A percentile compares a stretch with the other conserved stretches of the same genome.
phyloP scores from a whole-genome alignment of 2,329 filamentous ascomycete genomes.

The Sclerotiophoma versabilis region DNA sequence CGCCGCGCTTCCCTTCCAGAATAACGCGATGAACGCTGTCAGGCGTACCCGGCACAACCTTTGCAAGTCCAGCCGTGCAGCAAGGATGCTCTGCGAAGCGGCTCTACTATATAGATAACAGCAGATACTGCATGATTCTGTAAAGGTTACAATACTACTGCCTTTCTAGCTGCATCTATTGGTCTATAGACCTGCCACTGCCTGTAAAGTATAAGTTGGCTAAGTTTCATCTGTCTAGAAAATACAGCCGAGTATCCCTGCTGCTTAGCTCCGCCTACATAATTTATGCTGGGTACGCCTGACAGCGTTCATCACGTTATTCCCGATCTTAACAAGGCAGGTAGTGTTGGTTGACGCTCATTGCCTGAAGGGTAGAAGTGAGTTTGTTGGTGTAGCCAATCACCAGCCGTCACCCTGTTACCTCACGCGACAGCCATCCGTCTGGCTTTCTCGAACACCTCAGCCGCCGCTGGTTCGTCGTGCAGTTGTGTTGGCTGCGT shows the following conservation, averaged over 20 bases:
- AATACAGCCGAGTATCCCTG: too few species aligned
- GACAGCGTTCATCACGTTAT: too few species aligned
- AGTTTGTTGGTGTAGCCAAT: not conserved
- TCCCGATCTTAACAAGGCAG: constrained; percentile 12
- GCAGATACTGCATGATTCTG: too few species aligned
- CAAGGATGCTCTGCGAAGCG: too few species aligned
- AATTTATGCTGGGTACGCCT: too few species aligned
- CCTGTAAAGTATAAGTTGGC: too few species aligned
- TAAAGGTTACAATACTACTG: too few species aligned
- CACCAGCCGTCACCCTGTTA: not conserved
- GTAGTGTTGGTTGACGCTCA: not conserved
- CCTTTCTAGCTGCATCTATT: too few species aligned
- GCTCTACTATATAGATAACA: too few species aligned
- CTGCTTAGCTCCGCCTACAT: not conserved
- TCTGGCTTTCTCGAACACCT: not conserved
- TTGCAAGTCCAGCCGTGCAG: too few species aligned
- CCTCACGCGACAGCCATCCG: constrained; percentile 1
- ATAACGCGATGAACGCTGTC: not conserved
- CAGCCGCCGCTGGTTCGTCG: not conserved
- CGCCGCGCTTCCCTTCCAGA: not conserved
- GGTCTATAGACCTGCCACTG: too few species aligned
- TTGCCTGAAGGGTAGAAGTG: not conserved
- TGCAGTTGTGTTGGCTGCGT: not conserved
- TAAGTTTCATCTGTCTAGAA: too few species aligned
- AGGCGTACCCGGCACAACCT: not conserved